Evolutionary conservation across 2,329 filamentous ascomycete genomes (phyloP), one percentile per base, ranked within the genome.

Genomic region (Arthrobotrys megalospora): DNA sequence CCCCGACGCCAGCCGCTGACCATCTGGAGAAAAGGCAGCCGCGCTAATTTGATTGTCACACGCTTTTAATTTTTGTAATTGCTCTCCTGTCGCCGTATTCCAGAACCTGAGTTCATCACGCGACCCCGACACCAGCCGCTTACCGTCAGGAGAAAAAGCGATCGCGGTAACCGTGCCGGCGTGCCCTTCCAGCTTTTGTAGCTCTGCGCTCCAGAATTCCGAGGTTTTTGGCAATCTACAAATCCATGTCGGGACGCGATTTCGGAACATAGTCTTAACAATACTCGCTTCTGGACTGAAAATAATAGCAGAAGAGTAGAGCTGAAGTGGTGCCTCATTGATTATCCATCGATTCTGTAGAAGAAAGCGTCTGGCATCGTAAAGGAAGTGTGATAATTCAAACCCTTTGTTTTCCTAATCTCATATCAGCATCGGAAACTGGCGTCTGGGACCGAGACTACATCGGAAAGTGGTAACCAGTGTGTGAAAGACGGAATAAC

Each of bases 341-440:
- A 64, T 24, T 65, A 55, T 36, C 7, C 4, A 24, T 12, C 21
- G 21, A 65, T 66, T 48, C 6, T 16, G 43, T 5, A n/a, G 16
- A 16, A 50, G 6, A 21, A 45, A 36, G 10, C 55, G 34, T 8
- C 36, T 38, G 1, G 36, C 36, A 38, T 38, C 36, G 36, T 8
- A 8, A 38, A 38, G 36, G 12, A 43, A 34, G 1, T 24, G 19
- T 21, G 45, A 62, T 43, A 62, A 3, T 53, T 36, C 24, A 6
- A 12, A 47, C 16, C 45, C 58, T 16, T 47, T 53, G n/a, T 36
- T 41, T 38, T 53, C 19, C 55, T 76, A 19, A 48, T 38, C 34
- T 34, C 11, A 38, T 38, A 41, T 62, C 28, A 76, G 48, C 10
- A 43, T 64, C 81, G 89, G 82, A 98, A 96, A n/a, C n/a, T n/a